Base-by-base conservation (phyloP, 495 filamentous ascomycete genomes). In the Tetracladium setigerum region DNA sequence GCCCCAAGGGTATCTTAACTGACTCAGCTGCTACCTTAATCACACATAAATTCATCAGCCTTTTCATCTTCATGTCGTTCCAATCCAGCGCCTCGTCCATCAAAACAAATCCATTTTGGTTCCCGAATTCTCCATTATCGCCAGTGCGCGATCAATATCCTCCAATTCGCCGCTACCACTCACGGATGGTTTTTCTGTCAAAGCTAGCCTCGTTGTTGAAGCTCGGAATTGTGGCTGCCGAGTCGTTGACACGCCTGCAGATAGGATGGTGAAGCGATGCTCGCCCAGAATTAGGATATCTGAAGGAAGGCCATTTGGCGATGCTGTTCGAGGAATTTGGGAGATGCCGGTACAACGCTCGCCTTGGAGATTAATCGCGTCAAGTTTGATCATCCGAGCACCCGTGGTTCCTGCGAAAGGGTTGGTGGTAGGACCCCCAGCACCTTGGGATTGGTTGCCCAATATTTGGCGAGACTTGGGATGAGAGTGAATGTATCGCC, bases 261-360 rank as follows among this genome's bases (percentile, higher is more conserved):
- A 53, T 19, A 59, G 39, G 48, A 69, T 65, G 38, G 63, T 66
- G 46, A 54, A 53, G 8, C 57, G 73, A 49, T 73, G 78, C 56
- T 89, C 83, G 30, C 80, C 78, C 7, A 77, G 70, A 5, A 87
- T 65, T 1, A 89, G 57, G 3, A 85, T 66, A 46, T 86, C 82
- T 15, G 67, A 48, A 16, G 72, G 74, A 4, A 72, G 58, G 3
- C 73, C 69, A 11, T 67, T 60, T 30, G 38, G 16, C 31, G 44
- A 32, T 36, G 41, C 14, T 50, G 12, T 38, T 38, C 6, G 65
- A 50, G 5, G 70, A 9, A 86, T 67, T 22, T 83, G 73, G 9
- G 63, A 65, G 15, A 84, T 72, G 1, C 74, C 75, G 3, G 68
- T 78, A 53, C 82, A 77, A 3, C 75, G 73, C 55, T 87, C 83